Conservation (phyloP, 2,329 filamentous ascomycete genomes). For the Claviceps monticola region DNA sequence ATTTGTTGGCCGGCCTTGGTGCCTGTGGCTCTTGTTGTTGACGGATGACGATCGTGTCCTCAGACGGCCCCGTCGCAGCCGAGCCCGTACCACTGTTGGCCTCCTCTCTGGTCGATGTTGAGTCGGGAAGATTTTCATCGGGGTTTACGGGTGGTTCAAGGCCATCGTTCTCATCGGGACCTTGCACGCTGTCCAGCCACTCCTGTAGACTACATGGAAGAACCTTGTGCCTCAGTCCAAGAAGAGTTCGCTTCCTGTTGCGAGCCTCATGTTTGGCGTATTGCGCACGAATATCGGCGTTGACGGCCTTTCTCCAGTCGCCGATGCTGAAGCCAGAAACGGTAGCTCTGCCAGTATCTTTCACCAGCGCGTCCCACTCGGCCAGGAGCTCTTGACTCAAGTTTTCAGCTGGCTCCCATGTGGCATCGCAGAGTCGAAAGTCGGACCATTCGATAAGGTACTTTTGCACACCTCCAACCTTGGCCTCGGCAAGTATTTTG, state of each 20-base stretch:
- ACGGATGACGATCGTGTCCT: background rate
- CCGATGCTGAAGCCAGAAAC: slow-evolving; percentile 24
- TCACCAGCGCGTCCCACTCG: slow-evolving; percentile 30
- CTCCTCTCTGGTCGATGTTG: background rate
- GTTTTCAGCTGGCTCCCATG: slow-evolving; percentile 37
- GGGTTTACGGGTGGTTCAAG: background rate
- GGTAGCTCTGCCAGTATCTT: slow-evolving; percentile 19
- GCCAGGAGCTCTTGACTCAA: slow-evolving; percentile 24
- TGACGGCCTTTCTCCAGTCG: slow-evolving; percentile 21
- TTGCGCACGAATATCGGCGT: slow-evolving; percentile 15
- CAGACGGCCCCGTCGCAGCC: background rate
- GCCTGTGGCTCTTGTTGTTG: background rate
- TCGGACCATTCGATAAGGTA: slow-evolving; percentile 26
- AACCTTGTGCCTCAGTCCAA: slow-evolving; percentile 14
- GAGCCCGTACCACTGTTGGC: background rate
- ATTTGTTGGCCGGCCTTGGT: background rate
- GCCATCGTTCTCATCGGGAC: slow-evolving; percentile 1
- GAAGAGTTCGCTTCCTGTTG: slow-evolving; percentile 27
- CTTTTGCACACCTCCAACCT: slow-evolving; percentile 11
- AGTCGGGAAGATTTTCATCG: background rate
- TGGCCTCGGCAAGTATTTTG: slow-evolving; percentile 34
- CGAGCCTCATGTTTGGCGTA: slow-evolving; percentile 26
- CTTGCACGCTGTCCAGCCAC: slow-evolving; percentile 1
- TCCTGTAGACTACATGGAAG: slow-evolving; percentile 1
- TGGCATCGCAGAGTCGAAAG: slow-evolving; percentile 20